Conservation (phyloP, 371 early-diverging fungal genomes). For the Smittium mucronatum region DNA sequence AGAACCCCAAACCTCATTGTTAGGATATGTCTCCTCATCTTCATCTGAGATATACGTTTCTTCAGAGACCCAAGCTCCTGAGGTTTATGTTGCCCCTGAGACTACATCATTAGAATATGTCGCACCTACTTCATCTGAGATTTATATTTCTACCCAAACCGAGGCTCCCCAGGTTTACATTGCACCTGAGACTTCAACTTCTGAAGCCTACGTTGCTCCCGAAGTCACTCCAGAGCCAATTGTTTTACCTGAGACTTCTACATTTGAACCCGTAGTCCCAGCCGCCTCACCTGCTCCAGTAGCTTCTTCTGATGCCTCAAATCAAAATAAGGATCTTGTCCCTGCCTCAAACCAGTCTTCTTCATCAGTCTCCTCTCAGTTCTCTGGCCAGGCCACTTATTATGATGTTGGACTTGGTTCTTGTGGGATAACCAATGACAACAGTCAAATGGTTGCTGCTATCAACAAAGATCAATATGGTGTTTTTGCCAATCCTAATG, state of each 20-base stretch:
- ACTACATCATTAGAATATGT: no score
- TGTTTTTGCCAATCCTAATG: slow-evolving; percentile 14
- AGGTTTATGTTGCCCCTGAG: no score
- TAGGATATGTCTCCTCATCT: no score
- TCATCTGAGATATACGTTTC: no score
- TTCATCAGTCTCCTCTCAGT: not conserved
- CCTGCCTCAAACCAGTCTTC: not conserved
- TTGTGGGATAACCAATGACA: slow-evolving; percentile 13
- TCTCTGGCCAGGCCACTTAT: slow-evolving; percentile 16
- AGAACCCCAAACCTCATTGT: no score
- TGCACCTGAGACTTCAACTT: no score
- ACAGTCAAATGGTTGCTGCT: slow-evolving; percentile 15
- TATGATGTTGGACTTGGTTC: slow-evolving; percentile 16
- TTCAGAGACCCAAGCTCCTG: no score
- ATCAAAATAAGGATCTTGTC: not conserved
- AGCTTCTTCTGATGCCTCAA: not conserved
- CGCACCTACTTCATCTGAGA: no score
- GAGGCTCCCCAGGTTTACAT: no score
- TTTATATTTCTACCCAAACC: no score
- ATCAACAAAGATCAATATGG: slow-evolving; percentile 15
- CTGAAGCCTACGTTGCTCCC: no score
- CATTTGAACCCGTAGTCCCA: not conserved
- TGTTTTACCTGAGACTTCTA: not conserved
- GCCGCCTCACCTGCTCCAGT: not conserved
- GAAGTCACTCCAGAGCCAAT: not conserved